phyloP scores from a whole-genome alignment of 805 yeast species.

The Vanderwaltozyma yarrowii region DNA sequence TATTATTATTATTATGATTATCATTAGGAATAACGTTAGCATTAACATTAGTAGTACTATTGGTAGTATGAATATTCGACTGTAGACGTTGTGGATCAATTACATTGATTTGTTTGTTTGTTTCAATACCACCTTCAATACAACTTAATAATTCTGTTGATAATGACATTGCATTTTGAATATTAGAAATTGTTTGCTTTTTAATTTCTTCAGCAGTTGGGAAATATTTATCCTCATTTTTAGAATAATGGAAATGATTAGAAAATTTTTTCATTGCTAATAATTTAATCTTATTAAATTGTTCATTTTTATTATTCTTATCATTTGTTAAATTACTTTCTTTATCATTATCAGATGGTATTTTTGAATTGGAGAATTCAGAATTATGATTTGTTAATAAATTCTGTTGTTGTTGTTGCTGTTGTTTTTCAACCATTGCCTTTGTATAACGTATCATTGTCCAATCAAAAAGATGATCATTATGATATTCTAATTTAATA shows the following conservation, averaged over 20 bases:
- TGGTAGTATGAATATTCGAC: neutral
- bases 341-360: slow-evolving; percentile 1
- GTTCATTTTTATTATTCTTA: slow-evolving; percentile 3
- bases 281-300: slow-evolving; percentile 8
- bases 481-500: slow-evolving; percentile 76
- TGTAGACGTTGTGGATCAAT: neutral
- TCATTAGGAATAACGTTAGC: neutral
- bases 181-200: slow-evolving; percentile 19
- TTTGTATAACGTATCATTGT: slow-evolving; percentile 43
- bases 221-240: slow-evolving; percentile 21
- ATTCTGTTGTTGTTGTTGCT: too few relatives aligned
- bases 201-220: slow-evolving; percentile 28
- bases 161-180: slow-evolving; percentile 16
- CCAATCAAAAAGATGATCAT: slow-evolving; percentile 96
- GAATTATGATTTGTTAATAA: too few relatives aligned
- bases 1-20: neutral
- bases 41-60: neutral
- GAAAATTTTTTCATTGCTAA: slow-evolving; percentile 27
- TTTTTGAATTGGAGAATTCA: neutral
- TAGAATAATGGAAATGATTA: slow-evolving; percentile 28
- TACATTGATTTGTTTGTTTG: slow-evolving; percentile 10
- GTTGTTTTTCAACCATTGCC: slow-evolving; percentile 26
- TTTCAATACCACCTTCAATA: slow-evolving; percentile 24
- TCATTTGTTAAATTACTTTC: slow-evolving; percentile 1
- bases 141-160: slow-evolving; percentile 21